These are phyloP conservation scores for Colletotrichum liaoningense DNA, from an alignment of 2,329 filamentous ascomycete species.

Conservation along the genomic window DNA sequence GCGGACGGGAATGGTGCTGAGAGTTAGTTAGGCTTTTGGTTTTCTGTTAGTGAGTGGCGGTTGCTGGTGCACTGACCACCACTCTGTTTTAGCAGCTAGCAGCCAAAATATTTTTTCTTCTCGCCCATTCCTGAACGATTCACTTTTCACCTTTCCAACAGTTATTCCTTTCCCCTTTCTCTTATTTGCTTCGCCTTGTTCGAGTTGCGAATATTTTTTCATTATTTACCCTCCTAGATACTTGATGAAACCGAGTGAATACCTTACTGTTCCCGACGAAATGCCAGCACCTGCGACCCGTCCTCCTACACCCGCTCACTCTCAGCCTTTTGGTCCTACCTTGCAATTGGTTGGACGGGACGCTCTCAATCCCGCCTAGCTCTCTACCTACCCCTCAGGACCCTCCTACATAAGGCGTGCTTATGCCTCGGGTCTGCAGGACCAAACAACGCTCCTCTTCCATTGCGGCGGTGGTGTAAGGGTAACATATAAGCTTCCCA, in stretches of 20 bases:
- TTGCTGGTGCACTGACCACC: background rate
- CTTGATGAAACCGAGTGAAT: background rate
- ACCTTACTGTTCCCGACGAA: background rate
- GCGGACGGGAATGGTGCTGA: background rate
- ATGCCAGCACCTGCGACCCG: too few species aligned
- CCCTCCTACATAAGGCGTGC: background rate
- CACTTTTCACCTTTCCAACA: background rate
- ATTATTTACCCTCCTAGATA: background rate
- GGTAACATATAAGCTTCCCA: conserved; percentile 35
- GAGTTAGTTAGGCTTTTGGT: background rate
- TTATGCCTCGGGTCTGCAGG: background rate
- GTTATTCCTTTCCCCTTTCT: background rate
- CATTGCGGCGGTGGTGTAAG: conserved; percentile 28
- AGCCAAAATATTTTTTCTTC: background rate
- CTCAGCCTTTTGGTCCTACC: background rate
- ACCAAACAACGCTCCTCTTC: background rate
- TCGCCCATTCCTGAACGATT: background rate
- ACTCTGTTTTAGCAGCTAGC: background rate
- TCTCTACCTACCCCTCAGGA: background rate
- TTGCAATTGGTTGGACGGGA: background rate
- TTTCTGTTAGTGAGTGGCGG: background rate
- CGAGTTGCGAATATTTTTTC: background rate
- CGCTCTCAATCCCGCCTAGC: background rate
- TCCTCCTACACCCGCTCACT: background rate
- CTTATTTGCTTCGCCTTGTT: background rate